phyloP scores from a whole-genome alignment of 2,329 filamentous ascomycete genomes.

The Pseudogymnoascus sp. region DNA sequence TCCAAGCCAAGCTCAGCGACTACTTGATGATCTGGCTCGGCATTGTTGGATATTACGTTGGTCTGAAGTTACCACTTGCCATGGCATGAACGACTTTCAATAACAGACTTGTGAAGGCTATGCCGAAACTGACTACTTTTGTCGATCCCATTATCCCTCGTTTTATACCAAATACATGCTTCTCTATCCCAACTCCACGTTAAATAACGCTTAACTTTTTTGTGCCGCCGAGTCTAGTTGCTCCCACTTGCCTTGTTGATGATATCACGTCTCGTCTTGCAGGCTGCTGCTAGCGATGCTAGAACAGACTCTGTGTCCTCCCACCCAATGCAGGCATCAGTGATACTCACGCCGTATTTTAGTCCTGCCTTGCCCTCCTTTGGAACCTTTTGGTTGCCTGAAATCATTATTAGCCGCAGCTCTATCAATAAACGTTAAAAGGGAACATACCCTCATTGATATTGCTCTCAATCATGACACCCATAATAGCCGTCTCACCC shows the following conservation, averaged over 20 bases:
- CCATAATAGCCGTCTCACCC: slow-evolving; percentile 84
- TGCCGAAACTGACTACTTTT: slow-evolving; percentile 3
- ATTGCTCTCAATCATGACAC: slow-evolving; percentile 98
- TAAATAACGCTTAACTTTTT: neutral
- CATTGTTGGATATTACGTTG: slow-evolving; percentile 72
- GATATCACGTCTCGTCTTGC: slow-evolving; percentile 50
- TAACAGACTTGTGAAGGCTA: neutral
- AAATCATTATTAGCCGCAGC: slow-evolving; percentile 12
- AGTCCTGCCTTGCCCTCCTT: slow-evolving; percentile 75
- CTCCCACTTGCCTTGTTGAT: neutral
- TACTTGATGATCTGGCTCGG: slow-evolving; percentile 88
- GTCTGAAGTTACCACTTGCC: slow-evolving; percentile 66
- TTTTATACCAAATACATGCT: slow-evolving; percentile 7
- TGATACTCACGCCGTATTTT: slow-evolving; percentile 93
- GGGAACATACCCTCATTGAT: slow-evolving; percentile 70
- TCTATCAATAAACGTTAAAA: neutral
- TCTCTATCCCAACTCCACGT: slow-evolving; percentile 2
- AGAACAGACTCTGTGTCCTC: slow-evolving; percentile 77
- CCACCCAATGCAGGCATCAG: slow-evolving; percentile 95
- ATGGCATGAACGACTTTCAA: slow-evolving; percentile 39
- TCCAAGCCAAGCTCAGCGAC: slow-evolving; percentile 47
- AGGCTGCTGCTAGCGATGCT: slow-evolving; percentile 67
- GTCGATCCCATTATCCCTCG: neutral
- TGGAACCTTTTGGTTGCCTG: slow-evolving; percentile 84
- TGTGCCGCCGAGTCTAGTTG: neutral